These are phyloP conservation scores for Acaromyces ingoldii DNA, from an alignment of 1,284 basidiomycete species.

Conservation along the genomic window DNA sequence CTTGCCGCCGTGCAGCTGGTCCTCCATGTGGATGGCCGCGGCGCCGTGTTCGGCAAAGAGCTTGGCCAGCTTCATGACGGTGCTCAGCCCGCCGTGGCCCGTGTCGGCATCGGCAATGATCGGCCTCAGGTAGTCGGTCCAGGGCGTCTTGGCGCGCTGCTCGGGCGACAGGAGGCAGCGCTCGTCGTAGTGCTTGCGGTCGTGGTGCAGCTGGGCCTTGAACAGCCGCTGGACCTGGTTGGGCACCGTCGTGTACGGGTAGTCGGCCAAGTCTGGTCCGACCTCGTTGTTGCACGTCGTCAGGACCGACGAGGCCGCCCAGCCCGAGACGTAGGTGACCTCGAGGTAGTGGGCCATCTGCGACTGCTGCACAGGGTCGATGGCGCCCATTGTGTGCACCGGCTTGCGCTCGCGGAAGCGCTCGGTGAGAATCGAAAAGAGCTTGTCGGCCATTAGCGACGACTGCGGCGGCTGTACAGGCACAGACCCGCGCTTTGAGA, in stretches of 20 bases:
- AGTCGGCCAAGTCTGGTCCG: conserved; percentile 91
- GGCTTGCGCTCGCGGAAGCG: conserved; percentile 60
- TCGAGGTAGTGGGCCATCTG: conserved; percentile 96
- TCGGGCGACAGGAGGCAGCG: conserved; percentile 35
- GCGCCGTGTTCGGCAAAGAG: conserved; percentile 55
- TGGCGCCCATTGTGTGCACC: conserved; percentile 47
- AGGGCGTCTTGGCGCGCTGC: conserved; percentile 45
- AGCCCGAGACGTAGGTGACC: conserved; percentile 91
- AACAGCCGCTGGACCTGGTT: conserved; percentile 57
- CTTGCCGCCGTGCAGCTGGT: conserved; percentile 51
- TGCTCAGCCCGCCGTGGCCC: conserved; percentile 47
- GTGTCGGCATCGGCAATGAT: conserved; percentile 51
- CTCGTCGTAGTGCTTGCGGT: conserved; percentile 50
- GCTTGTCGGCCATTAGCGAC: conserved; percentile 74
- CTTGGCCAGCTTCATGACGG: conserved; percentile 49
- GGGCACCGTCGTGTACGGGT: conserved; percentile 89
- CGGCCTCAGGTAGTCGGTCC: conserved; percentile 48
- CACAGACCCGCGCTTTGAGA: conserved; percentile 80
- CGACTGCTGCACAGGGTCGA: conserved; percentile 89
- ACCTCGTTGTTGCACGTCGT: conserved; percentile 86
- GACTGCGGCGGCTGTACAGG: conserved; percentile 69
- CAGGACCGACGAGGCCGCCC: conserved; percentile 73
- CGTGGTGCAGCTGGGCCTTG: conserved; percentile 51
- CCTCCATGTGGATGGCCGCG: conserved; percentile 48
- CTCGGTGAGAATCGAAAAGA: conserved; percentile 64